These are phyloP conservation scores for Lactarius quietus DNA, from an alignment of 768 basidiomycete genomes.

Conservation along the genomic window DNA sequence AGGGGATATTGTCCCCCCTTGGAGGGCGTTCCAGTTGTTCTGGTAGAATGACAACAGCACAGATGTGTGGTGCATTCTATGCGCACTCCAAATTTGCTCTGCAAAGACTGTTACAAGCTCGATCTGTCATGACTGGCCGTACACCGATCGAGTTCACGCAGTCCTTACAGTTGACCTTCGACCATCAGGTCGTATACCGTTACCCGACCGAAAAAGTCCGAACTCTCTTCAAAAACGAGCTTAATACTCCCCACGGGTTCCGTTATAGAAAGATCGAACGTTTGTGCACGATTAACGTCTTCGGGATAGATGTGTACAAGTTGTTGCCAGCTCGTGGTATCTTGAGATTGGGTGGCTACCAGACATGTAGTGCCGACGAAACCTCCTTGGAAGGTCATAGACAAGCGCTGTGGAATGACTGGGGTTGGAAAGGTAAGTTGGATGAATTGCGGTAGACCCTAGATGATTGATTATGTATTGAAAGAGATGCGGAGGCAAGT, in stretches of 20 bases:
- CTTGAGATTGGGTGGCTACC: slow-evolving; percentile 38
- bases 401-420: slow-evolving; percentile 54
- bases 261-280: slow-evolving; percentile 47
- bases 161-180: slow-evolving; percentile 18
- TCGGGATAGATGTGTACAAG: slow-evolving; percentile 66
- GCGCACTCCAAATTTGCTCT: not conserved
- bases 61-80: not conserved
- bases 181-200: slow-evolving; percentile 60
- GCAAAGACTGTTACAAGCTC: not conserved
- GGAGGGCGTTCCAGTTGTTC: slow-evolving; percentile 57
- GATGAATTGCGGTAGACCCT: slow-evolving; percentile 78
- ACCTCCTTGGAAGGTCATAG: slow-evolving; percentile 79
- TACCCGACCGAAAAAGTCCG: slow-evolving; percentile 82
- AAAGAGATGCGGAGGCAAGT: not conserved
- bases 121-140: not conserved
- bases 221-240: slow-evolving; percentile 74
- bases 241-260: slow-evolving; percentile 45
- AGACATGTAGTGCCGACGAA: slow-evolving; percentile 72
- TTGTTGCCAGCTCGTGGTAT: slow-evolving; percentile 45
- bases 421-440: slow-evolving; percentile 55
- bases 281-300: slow-evolving; percentile 72
- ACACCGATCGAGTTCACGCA: not conserved
- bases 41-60: not conserved
- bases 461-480: not conserved
- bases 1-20: slow-evolving; percentile 51